Percentiles rank a stretch among this genome's conserved stretches.
Conservation (phyloP, 139 green algal genomes). For the Astrephomene gubernaculifera region DNA sequence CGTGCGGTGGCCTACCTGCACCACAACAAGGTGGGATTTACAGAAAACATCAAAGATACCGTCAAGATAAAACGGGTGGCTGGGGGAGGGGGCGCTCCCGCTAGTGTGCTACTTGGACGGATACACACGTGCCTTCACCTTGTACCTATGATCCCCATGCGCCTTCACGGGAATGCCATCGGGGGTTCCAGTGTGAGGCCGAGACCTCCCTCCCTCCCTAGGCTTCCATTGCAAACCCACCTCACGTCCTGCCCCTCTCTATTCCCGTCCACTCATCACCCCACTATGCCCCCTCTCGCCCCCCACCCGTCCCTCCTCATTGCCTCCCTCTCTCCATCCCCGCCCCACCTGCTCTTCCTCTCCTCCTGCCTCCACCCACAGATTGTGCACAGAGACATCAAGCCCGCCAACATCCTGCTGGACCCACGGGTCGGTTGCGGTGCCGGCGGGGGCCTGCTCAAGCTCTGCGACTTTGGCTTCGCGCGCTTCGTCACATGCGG, state of each 20-base stretch:
- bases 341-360: not conserved
- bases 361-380: not conserved
- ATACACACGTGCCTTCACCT: not conserved
- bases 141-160: not conserved
- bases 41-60: too few relatives aligned
- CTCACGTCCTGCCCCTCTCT: not conserved
- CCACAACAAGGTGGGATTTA: not conserved
- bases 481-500: not conserved
- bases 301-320: not conserved
- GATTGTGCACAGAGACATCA: conserved; percentile 26
- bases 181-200: not conserved
- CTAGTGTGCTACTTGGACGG: not conserved
- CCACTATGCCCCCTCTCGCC: not conserved
- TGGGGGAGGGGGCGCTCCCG: not conserved
- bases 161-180: not conserved
- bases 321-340: not conserved
- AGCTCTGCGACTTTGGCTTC: conserved; percentile 40
- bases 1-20: conserved; percentile 14
- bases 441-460: conserved; percentile 12
- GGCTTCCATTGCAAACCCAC: not conserved
- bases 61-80: too few relatives aligned
- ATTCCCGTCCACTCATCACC: not conserved
- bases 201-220: not conserved
- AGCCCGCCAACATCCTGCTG: conserved; percentile 38
- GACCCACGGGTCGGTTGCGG: not conserved